These are phyloP conservation scores for Fulvia fulva DNA, from an alignment of 2,329 filamentous ascomycete genomes.

Conservation along the genomic window DNA sequence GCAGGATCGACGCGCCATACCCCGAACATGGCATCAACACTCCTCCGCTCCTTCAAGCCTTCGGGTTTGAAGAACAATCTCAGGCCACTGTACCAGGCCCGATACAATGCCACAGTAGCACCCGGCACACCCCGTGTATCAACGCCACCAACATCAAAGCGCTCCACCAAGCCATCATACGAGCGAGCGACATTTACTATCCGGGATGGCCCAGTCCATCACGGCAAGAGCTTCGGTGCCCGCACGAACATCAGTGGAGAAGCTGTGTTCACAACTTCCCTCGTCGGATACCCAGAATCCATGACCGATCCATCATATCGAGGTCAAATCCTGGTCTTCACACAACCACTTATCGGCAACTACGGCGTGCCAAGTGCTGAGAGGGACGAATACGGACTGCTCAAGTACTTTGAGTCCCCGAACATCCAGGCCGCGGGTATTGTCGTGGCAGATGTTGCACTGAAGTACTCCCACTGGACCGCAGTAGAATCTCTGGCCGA, in stretches of 20 bases:
- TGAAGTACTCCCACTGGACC: slow-evolving; percentile 97
- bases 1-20: slow-evolving; percentile 22
- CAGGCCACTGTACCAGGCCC: slow-evolving; percentile 45
- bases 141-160: slow-evolving; percentile 53
- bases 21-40: slow-evolving; percentile 39
- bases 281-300: slow-evolving; percentile 95
- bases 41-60: slow-evolving; percentile 55
- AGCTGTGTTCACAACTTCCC: slow-evolving; percentile 96
- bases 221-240: slow-evolving; percentile 93
- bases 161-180: slow-evolving; percentile 59
- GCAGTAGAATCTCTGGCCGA: slow-evolving; percentile 88
- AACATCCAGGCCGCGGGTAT: slow-evolving; percentile 96
- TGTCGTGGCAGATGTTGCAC: slow-evolving; percentile 89
- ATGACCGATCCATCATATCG: slow-evolving; percentile 67
- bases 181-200: slow-evolving; percentile 93
- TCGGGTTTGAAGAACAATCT: slow-evolving; percentile 46
- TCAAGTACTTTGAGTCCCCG: slow-evolving; percentile 97
- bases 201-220: slow-evolving; percentile 91
- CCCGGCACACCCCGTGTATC: slow-evolving; percentile 67
- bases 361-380: slow-evolving; percentile 88
- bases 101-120: slow-evolving; percentile 59
- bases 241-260: slow-evolving; percentile 96
- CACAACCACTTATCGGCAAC: slow-evolving; percentile 95
- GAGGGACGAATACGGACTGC: slow-evolving; percentile 81
- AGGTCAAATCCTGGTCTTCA: slow-evolving; percentile 96